These are phyloP conservation scores for Peniophora sp. DNA, from an alignment of 1,284 basidiomycete species.

Conservation along the genomic window DNA sequence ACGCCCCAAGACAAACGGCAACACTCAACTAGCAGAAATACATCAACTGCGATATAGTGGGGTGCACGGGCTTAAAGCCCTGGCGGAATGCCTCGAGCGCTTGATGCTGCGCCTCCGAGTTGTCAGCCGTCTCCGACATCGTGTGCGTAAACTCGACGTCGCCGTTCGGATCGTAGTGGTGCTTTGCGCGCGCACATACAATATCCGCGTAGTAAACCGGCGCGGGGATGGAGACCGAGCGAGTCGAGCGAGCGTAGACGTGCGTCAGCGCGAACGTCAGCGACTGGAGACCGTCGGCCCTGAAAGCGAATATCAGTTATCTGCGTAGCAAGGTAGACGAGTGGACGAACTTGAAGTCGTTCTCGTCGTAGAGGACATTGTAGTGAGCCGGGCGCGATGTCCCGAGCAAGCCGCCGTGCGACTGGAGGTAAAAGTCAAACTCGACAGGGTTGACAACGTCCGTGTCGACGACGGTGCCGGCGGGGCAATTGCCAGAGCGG, in stretches of 20 bases:
- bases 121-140: constrained; percentile 43
- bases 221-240: constrained; percentile 78
- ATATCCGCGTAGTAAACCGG: constrained; percentile 83
- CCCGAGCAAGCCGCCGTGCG: constrained; percentile 60
- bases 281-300: constrained; percentile 59
- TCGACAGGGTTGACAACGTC: constrained; percentile 68
- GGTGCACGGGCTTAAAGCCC: constrained; percentile 50
- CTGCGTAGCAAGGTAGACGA: background rate
- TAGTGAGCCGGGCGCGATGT: constrained; percentile 57
- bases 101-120: constrained; percentile 31
- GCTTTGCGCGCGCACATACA: constrained; percentile 73
- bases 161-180: constrained; percentile 63
- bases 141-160: constrained; percentile 41
- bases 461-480: constrained; percentile 68
- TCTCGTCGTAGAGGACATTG: constrained; percentile 54
- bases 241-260: constrained; percentile 74
- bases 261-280: constrained; percentile 74
- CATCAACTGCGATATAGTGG: constrained; percentile 44
- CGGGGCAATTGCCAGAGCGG: constrained; percentile 63
- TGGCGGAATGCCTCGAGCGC: constrained; percentile 46
- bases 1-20: too few relatives aligned
- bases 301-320: constrained; percentile 19
- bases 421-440: constrained; percentile 77
- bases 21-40: constrained; percentile 63
- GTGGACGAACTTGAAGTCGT: constrained; percentile 36